phyloP scores from a whole-genome alignment of 306 rosid species.

The Ormosia semicastrata region DNA sequence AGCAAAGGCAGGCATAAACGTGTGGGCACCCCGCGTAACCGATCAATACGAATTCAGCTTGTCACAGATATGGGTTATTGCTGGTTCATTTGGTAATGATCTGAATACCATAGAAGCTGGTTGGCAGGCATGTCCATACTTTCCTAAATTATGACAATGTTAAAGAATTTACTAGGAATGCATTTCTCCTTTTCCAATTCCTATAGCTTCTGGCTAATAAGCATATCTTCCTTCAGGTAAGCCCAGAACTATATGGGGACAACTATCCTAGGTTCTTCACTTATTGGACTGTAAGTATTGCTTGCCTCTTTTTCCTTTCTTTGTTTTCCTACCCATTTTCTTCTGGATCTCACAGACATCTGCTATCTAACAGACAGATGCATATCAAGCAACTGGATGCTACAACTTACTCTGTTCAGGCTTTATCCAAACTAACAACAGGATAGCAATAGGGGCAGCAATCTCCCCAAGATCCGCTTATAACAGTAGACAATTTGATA shows the following conservation, averaged over 20 bases:
- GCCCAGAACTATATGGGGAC: slow-evolving; percentile 95
- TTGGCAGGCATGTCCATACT: slow-evolving; percentile 77
- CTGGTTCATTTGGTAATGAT: slow-evolving; percentile 90
- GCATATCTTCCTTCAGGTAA: slow-evolving; percentile 55
- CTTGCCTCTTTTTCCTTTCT: neutral
- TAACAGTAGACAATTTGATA: slow-evolving; percentile 86
- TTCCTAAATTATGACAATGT: neutral
- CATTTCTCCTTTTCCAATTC: slow-evolving; percentile 1
- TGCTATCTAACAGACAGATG: slow-evolving; percentile 67
- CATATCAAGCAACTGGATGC: slow-evolving; percentile 97
- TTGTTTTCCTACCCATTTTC: neutral
- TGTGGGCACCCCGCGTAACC: slow-evolving; percentile 85
- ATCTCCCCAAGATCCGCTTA: slow-evolving; percentile 83
- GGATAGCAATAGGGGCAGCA: slow-evolving; percentile 94
- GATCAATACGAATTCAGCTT: slow-evolving; percentile 88
- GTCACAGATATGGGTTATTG: slow-evolving; percentile 93
- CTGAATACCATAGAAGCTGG: slow-evolving; percentile 97
- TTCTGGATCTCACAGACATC: neutral
- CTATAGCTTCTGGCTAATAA: neutral
- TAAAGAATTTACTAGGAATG: neutral
- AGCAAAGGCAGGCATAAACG: slow-evolving; percentile 80
- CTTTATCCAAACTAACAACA: slow-evolving; percentile 92
- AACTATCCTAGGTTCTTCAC: slow-evolving; percentile 92
- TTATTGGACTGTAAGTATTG: slow-evolving; percentile 89
- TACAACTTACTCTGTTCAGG: slow-evolving; percentile 95